Evolutionary conservation across 2,329 filamentous ascomycete genomes (phyloP), one percentile per base, ranked within the genome.

Genomic region (Fusarium neocosmosporiellum): DNA sequence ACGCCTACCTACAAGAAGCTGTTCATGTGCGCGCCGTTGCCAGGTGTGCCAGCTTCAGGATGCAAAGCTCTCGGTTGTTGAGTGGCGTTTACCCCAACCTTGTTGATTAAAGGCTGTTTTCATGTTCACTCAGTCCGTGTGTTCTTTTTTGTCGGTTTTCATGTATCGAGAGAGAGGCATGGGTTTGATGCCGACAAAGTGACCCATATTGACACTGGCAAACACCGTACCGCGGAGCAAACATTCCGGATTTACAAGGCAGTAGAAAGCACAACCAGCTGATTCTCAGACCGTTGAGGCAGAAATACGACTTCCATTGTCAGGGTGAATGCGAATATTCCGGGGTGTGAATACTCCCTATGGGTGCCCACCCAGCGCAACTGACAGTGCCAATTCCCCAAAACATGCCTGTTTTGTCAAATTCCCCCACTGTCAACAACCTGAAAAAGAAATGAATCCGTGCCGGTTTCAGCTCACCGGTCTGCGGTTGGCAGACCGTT

Each of bases 201-300:
- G 27, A 31, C 36, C 18, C 13, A 16, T 29, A 33, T 60, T 67
- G 66, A 73, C 50, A 72, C 55, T 61, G 55, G 7, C 46, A 50
- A 50, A 50, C 46, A n/a, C 27, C 24, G 18, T 50, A 4, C 11
- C 2, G 6, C 6, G 31, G 18, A 10, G 2, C 11, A 50, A 50
- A 50, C 7, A 50, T n/a, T 13, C 10, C n/a, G 7, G 1, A 2
- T 4, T 31, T 5, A 1, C 2, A 50, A 20, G 46, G 24, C 16
- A 29, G 18, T n/a, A 50, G 5, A 50, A 31, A 31, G 10, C 1
- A 50, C 7, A 6, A n/a, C 0, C 6, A n/a, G 9, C 18, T 0
- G 4, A 2, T 46, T 27, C 6, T 2, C 22, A 46, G 13, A 24
- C 22, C 14, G 8, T 1, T 16, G 4, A 10, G 27, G 7, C 14